Evolutionary conservation across 2,329 filamentous ascomycete genomes (phyloP).

Genomic region (Ceratocystis alfenasii): DNA sequence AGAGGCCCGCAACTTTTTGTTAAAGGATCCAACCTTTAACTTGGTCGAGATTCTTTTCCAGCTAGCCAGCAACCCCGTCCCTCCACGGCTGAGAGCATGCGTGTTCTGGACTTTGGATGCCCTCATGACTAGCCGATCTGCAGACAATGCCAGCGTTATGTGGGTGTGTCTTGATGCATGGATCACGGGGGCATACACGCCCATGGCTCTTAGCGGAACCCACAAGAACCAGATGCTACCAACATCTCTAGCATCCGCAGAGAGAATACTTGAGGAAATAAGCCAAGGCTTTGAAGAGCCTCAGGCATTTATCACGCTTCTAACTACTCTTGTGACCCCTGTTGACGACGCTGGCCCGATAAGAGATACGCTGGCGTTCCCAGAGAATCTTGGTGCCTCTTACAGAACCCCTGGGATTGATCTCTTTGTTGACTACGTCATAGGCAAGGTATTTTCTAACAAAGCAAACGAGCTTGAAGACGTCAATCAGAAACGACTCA

Average conservation of each 20-base stretch:
- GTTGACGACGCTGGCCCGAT: conserved; percentile 48
- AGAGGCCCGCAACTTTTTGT: conserved; percentile 59
- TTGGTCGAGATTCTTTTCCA: conserved; percentile 65
- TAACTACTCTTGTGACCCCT: conserved; percentile 60
- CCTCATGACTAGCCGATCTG: conserved; percentile 61
- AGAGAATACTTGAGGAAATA: conserved; percentile 61
- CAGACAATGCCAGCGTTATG: conserved; percentile 55
- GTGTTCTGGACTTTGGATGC: conserved; percentile 69
- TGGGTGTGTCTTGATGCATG: conserved; percentile 74
- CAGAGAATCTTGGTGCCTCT: conserved; percentile 66
- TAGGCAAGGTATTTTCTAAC: conserved; percentile 64
- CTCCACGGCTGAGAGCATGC: conserved; percentile 66
- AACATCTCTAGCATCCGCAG: conserved; percentile 34
- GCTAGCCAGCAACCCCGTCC: conserved; percentile 64
- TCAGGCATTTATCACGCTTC: conserved; percentile 67
- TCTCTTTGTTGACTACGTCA: conserved; percentile 79
- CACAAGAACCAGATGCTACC: conserved; percentile 23
- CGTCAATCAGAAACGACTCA: conserved; percentile 54
- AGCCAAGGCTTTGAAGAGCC: conserved; percentile 73
- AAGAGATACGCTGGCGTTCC: conserved; percentile 71
- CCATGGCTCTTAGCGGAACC: conserved; percentile 22
- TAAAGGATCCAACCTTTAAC: conserved; percentile 52
- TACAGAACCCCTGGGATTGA: conserved; percentile 75
- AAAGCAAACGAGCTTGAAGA: conserved; percentile 55
- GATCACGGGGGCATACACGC: conserved; percentile 50